These are phyloP conservation scores for Hyphodiscus hymeniophilus DNA, from an alignment of 495 filamentous ascomycete species.

Conservation along the genomic window DNA sequence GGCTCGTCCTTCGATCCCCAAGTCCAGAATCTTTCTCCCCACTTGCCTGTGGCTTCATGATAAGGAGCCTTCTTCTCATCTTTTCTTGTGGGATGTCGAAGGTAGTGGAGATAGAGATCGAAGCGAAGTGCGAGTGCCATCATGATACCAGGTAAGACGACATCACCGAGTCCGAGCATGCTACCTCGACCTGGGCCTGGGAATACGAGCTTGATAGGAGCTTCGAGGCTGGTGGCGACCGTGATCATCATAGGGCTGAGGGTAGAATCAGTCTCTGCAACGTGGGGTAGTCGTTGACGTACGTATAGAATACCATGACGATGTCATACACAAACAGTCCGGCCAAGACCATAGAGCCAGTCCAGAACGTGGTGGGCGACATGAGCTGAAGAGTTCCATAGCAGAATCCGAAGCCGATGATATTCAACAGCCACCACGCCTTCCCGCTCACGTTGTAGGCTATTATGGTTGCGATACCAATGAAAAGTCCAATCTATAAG, in stretches of 20 bases:
- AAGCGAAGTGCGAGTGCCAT: conserved; percentile 82
- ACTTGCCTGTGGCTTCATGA: conserved; percentile 52
- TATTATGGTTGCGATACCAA: conserved; percentile 49
- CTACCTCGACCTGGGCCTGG: conserved; percentile 49
- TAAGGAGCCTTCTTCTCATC: conserved; percentile 39
- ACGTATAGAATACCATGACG: conserved; percentile 91
- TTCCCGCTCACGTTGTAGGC: conserved; percentile 66
- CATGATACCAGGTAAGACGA: conserved; percentile 91
- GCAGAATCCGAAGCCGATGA: conserved; percentile 78
- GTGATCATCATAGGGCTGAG: conserved; percentile 80
- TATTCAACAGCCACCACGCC: conserved; percentile 76
- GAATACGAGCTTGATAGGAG: conserved; percentile 90
- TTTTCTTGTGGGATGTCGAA: conserved; percentile 24
- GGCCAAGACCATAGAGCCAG: conserved; percentile 66
- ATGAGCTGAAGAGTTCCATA: conserved; percentile 76
- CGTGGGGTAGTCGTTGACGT: not conserved
- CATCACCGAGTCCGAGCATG: conserved; percentile 81
- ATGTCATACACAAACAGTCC: conserved; percentile 93
- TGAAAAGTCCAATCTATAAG: conserved; percentile 49
- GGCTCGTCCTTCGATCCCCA: conserved; percentile 25
- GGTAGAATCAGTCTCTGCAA: not conserved
- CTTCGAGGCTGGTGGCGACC: conserved; percentile 82
- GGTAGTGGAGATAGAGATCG: conserved; percentile 79
- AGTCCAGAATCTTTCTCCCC: conserved; percentile 85
- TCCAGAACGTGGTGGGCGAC: conserved; percentile 84